phyloP scores from a whole-genome alignment of 805 yeast genomes.

The Kregervanrija delftensis region DNA sequence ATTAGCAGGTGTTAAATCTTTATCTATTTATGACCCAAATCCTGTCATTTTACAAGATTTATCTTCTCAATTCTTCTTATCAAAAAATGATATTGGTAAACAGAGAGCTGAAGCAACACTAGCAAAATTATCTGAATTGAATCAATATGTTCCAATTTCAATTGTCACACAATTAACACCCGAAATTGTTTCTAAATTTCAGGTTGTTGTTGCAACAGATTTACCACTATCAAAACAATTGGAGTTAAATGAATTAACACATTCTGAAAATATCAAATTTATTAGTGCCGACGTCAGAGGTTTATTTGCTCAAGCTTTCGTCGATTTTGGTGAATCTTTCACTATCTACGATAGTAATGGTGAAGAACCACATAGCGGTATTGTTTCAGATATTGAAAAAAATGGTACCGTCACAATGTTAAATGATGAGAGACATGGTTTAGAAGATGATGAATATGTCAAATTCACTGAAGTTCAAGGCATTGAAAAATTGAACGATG shows the following conservation, averaged over 20 bases:
- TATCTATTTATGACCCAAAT: constrained; percentile 77
- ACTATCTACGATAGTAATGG: constrained; percentile 82
- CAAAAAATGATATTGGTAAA: constrained; percentile 66
- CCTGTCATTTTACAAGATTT: constrained; percentile 63
- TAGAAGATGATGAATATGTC: constrained; percentile 87
- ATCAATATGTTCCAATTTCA: constrained; percentile 82
- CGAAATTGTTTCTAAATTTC: constrained; percentile 49
- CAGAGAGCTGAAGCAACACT: constrained; percentile 70
- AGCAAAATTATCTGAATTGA: constrained; percentile 69
- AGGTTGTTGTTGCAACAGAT: constrained; percentile 83
- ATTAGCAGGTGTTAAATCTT: constrained; percentile 92
- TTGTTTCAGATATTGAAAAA: constrained; percentile 79
- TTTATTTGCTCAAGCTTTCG: constrained; percentile 80
- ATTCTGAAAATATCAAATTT: constrained; percentile 64
- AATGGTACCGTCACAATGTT: constrained; percentile 91
- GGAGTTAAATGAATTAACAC: constrained; percentile 69
- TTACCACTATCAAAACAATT: constrained; percentile 67
- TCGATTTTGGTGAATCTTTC: constrained; percentile 82
- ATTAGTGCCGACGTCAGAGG: constrained; percentile 82
- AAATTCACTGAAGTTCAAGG: constrained; percentile 85
- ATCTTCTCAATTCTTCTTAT: constrained; percentile 82
- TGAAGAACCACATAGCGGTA: constrained; percentile 85
- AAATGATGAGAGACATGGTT: constrained; percentile 87
- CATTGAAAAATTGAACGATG: constrained; percentile 64
- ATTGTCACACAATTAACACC: constrained; percentile 52